A percentile compares a stretch with the other conserved stretches of the same genome.
Conservation (phyloP, 306 rosid genomes). For the Lagenaria siceraria region DNA sequence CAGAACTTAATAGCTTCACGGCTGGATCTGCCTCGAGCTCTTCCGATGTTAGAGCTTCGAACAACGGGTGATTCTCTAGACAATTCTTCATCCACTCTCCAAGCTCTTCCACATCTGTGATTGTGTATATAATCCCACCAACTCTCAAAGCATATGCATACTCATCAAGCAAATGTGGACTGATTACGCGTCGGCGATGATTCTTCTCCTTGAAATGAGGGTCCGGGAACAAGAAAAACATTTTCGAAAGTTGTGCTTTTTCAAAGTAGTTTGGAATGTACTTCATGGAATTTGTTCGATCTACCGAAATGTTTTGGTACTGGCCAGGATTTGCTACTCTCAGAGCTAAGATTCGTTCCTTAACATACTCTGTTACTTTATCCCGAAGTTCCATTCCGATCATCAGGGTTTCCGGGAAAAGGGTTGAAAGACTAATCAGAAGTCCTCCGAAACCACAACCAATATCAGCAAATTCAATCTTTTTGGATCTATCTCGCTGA, state of each 20-base stretch:
- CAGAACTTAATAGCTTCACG: constrained; percentile 55
- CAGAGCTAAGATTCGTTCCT: constrained; percentile 68
- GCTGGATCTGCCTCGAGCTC: constrained; percentile 85
- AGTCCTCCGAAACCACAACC: constrained; percentile 98
- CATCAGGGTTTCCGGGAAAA: constrained; percentile 81
- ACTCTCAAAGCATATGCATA: constrained; percentile 63
- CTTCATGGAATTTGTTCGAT: constrained; percentile 91
- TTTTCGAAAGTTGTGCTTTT: constrained; percentile 76
- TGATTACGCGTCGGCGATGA: constrained; percentile 85
- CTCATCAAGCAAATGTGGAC: constrained; percentile 79
- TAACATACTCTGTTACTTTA: constrained; percentile 84
- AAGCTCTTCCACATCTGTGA: constrained; percentile 90
- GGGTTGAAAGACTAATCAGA: constrained; percentile 67
- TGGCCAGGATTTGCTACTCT: constrained; percentile 62
- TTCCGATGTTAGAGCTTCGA: constrained; percentile 50
- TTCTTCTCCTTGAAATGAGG: constrained; percentile 99
- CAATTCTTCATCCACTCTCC: constrained; percentile 93
- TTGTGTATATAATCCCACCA: constrained; percentile 86
- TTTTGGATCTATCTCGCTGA: constrained; percentile 28
- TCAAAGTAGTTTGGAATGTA: constrained; percentile 85
- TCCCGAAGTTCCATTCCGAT: constrained; percentile 96
- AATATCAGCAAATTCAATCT: constrained; percentile 78
- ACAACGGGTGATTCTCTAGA: constrained; percentile 77
- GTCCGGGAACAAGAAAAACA: constrained; percentile 94
- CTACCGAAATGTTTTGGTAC: constrained; percentile 81